phyloP scores from a whole-genome alignment of 139 green algal genomes.

The Tetratostichococcus sp. region DNA sequence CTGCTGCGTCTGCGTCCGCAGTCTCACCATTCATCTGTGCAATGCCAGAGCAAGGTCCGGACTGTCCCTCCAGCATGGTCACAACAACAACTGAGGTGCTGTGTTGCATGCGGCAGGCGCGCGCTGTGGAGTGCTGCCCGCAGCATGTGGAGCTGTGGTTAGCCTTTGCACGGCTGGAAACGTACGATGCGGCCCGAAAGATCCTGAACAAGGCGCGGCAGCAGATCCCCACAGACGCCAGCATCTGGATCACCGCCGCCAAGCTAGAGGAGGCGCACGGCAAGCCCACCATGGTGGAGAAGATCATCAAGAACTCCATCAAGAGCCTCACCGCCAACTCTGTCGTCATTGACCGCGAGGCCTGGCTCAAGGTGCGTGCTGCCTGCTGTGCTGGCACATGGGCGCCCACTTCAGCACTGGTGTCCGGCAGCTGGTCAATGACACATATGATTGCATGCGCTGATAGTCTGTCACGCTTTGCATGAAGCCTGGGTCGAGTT shows the following conservation, averaged over 20 bases:
- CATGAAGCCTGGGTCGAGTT: too few species aligned
- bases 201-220: constrained; percentile 94
- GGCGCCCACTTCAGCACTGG: too few species aligned
- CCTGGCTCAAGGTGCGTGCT: constrained; percentile 71
- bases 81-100: too few species aligned
- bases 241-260: constrained; percentile 92
- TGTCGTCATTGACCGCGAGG: constrained; percentile 89
- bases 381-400: too few species aligned
- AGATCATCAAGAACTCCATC: constrained; percentile 69
- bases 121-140: constrained; percentile 96
- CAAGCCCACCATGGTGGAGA: constrained; percentile 68
- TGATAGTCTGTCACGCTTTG: too few species aligned
- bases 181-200: constrained; percentile 89
- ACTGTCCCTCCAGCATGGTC: too few species aligned
- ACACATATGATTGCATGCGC: too few species aligned
- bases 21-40: too few species aligned
- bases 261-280: constrained; percentile 95
- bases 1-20: not conserved
- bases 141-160: constrained; percentile 97
- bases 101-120: constrained; percentile 40
- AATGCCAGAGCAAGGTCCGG: too few species aligned
- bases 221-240: constrained; percentile 83
- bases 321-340: constrained; percentile 67
- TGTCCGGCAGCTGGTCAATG: too few species aligned
- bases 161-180: constrained; percentile 89